phyloP scores from a whole-genome alignment of 148 eudicot species.

The Vaccinium corymbosum region DNA sequence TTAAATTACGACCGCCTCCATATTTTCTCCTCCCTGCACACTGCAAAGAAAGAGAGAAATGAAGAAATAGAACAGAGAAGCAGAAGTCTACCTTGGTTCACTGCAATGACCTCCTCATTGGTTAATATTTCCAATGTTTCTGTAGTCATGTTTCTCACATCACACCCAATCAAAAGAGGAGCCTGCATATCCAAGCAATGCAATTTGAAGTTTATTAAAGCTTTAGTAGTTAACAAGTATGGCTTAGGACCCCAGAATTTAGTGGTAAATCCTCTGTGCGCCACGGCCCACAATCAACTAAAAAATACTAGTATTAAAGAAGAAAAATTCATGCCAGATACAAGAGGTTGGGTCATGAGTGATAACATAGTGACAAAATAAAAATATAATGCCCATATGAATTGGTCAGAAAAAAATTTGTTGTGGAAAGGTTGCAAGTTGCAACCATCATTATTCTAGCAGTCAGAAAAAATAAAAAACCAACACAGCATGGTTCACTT shows the following conservation, averaged over 20 bases:
- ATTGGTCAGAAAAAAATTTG: not conserved
- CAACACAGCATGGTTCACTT: not conserved
- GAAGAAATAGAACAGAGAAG: not conserved
- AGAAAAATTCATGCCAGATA: not conserved
- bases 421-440: not conserved
- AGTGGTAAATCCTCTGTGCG: not conserved
- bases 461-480: not conserved
- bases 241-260: not conserved
- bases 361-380: not conserved
- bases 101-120: conserved; percentile 83
- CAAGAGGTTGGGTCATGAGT: not conserved
- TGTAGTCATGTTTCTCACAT: conserved; percentile 75
- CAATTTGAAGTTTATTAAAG: not conserved
- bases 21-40: not conserved
- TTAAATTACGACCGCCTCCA: not conserved
- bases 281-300: not conserved
- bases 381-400: not conserved
- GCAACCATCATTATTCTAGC: not conserved
- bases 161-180: conserved; percentile 92
- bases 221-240: not conserved
- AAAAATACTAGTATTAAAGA: not conserved
- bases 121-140: conserved; percentile 70
- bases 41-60: not conserved
- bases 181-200: conserved; percentile 46
- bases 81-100: conserved; percentile 72